These are phyloP conservation scores for Microcyclosporella mali DNA, from an alignment of 2,329 filamentous ascomycete genomes.

Conservation along the genomic window DNA sequence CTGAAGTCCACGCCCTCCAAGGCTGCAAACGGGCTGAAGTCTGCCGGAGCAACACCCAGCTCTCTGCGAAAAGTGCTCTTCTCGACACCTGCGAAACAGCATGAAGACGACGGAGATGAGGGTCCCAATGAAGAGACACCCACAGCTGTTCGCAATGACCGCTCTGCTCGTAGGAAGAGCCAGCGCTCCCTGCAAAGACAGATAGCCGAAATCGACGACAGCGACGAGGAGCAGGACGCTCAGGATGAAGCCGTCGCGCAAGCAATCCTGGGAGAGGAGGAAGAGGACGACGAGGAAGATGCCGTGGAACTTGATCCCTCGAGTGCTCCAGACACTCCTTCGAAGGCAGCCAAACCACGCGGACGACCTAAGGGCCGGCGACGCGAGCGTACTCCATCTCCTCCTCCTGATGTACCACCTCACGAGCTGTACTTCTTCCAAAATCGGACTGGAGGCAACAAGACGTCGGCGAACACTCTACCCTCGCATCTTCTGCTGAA, in stretches of 20 bases:
- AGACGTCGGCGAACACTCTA: conserved; percentile 83
- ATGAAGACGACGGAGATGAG: conserved; percentile 25
- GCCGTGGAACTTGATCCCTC: conserved; percentile 38
- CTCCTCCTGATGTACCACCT: conserved; percentile 72
- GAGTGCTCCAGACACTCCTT: conserved; percentile 37
- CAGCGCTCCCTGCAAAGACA: conserved; percentile 69
- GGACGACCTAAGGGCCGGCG: conserved; percentile 50
- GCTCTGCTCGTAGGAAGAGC: conserved; percentile 82
- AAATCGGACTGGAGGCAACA: conserved; percentile 71
- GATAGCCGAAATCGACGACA: conserved; percentile 56
- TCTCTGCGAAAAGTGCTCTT: conserved; percentile 44
- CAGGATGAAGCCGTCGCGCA: conserved; percentile 36
- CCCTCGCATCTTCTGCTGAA: conserved; percentile 69
- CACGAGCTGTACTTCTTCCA: conserved; percentile 94
- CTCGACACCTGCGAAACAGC: conserved; percentile 39
- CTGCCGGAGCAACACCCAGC: conserved; percentile 35
- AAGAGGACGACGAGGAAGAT: conserved; percentile 28
- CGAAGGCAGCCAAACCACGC: conserved; percentile 39
- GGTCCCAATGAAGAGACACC: conserved; percentile 44
- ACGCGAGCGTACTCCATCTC: conserved; percentile 65
- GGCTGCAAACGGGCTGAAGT: conserved; percentile 18
- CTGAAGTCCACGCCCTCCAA: conserved; percentile 27
- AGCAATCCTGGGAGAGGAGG: conserved; percentile 24
- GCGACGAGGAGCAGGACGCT: conserved; percentile 60
- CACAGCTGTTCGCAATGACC: conserved; percentile 63